Conservation (phyloP, 805 yeast species). For the Clavispora fructus region DNA sequence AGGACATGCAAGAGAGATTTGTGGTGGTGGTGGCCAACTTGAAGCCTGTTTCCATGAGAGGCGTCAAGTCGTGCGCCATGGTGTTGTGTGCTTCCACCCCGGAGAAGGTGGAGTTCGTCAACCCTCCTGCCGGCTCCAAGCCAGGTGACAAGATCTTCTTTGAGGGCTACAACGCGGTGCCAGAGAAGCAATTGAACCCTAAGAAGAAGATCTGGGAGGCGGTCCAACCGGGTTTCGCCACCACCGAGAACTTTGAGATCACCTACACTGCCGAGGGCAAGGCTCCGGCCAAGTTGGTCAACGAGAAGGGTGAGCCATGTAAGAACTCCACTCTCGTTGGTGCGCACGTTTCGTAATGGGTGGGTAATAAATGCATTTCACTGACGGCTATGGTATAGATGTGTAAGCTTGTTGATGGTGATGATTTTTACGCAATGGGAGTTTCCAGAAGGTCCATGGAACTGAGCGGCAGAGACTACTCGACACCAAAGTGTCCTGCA, state of each 20-base stretch:
- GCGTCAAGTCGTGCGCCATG: slow-evolving; percentile 93
- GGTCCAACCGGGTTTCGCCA: slow-evolving; percentile 85
- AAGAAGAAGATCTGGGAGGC: slow-evolving; percentile 98
- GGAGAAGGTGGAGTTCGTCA: slow-evolving; percentile 77
- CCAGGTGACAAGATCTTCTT: slow-evolving; percentile 97
- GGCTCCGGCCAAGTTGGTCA: slow-evolving; percentile 67
- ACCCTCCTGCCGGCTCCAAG: slow-evolving; percentile 88
- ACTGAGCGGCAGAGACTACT: too few relatives aligned
- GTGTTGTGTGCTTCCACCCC: slow-evolving; percentile 88
- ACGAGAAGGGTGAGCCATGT: slow-evolving; percentile 72
- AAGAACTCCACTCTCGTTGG: slow-evolving; percentile 64
- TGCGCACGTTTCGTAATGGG: slow-evolving; percentile 70
- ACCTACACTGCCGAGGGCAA: slow-evolving; percentile 78
- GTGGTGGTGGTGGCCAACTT: slow-evolving; percentile 91
- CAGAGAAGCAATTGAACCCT: slow-evolving; percentile 90
- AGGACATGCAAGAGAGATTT: slow-evolving; percentile 91
- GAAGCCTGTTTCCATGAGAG: slow-evolving; percentile 98
- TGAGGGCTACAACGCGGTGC: slow-evolving; percentile 83
- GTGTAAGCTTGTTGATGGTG: too few relatives aligned
- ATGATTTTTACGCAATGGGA: too few relatives aligned
- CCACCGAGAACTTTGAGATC: slow-evolving; percentile 71
- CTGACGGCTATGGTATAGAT: not conserved
- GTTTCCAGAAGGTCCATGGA: too few relatives aligned
- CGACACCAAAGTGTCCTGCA: too few relatives aligned
- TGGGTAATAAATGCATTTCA: slow-evolving; percentile 9